These are phyloP conservation scores for Axilococcus clingmanii DNA, from an alignment of 139 green algal species.

Conservation along the genomic window DNA sequence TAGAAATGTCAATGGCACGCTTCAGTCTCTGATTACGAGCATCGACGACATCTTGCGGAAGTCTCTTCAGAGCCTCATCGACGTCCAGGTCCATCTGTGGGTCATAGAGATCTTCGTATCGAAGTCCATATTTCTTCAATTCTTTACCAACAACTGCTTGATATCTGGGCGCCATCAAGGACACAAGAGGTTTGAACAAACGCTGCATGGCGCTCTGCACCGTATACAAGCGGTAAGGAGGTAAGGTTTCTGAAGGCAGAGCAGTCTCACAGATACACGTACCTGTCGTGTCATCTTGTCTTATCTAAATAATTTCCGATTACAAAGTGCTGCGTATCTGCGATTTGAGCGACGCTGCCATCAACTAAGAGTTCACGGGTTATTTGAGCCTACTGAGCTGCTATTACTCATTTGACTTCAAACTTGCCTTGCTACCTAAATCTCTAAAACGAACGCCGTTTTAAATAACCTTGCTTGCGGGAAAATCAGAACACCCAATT, in stretches of 20 bases:
- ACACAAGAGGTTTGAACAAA: conserved; percentile 48
- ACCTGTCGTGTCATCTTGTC: too few relatives aligned
- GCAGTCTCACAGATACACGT: neutral
- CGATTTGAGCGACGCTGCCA: too few relatives aligned
- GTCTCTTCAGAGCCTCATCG: conserved; percentile 78
- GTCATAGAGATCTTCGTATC: conserved; percentile 96
- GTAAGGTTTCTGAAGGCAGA: neutral
- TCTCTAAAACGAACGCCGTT: too few relatives aligned
- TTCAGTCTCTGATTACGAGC: conserved; percentile 85
- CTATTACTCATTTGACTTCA: too few relatives aligned
- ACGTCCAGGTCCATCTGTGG: conserved; percentile 82
- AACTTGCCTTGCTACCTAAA: too few relatives aligned
- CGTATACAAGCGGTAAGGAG: neutral
- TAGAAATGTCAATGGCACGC: conserved; percentile 80
- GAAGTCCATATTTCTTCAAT: conserved; percentile 81
- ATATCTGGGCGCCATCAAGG: conserved; percentile 44
- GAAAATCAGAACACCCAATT: too few relatives aligned
- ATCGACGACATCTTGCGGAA: conserved; percentile 82
- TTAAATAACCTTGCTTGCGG: too few relatives aligned
- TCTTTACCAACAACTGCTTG: conserved; percentile 55
- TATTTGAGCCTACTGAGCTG: too few relatives aligned
- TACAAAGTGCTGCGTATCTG: too few relatives aligned
- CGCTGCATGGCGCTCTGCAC: conserved; percentile 19
- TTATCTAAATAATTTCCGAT: too few relatives aligned
- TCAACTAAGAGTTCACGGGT: too few relatives aligned